Conservation (phyloP, 129 eudicot species). For the Escallonia rubra region DNA sequence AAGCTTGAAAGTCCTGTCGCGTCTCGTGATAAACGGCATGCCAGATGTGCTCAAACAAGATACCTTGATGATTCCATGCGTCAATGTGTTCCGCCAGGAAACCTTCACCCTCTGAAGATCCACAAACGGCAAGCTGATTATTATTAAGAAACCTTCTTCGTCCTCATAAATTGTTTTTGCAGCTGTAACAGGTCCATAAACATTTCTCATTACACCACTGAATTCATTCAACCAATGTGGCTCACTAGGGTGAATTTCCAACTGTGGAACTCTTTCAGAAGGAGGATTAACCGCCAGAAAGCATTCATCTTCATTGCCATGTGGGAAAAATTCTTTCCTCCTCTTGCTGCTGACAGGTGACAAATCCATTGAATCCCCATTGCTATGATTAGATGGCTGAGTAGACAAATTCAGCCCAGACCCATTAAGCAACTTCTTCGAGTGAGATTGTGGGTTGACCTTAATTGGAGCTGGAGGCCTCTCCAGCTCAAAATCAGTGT, state of each 20-base stretch:
- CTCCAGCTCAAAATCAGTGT: constrained; percentile 72
- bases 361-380: constrained; percentile 60
- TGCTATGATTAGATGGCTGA: constrained; percentile 45
- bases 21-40: constrained; percentile 66
- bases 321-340: constrained; percentile 55
- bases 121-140: constrained; percentile 79
- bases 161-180: constrained; percentile 86
- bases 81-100: constrained; percentile 82
- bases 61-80: constrained; percentile 81
- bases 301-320: constrained; percentile 56
- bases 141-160: constrained; percentile 60
- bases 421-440: constrained; percentile 68
- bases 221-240: constrained; percentile 69
- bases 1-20: constrained; percentile 69
- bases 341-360: constrained; percentile 63
- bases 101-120: constrained; percentile 85
- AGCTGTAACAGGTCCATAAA: constrained; percentile 81
- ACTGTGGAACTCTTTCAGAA: constrained; percentile 35
- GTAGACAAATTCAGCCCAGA: constrained; percentile 68
- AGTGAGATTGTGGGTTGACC: constrained; percentile 30
- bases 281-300: constrained; percentile 46
- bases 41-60: constrained; percentile 72
- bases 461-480: constrained; percentile 33
- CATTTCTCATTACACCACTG: constrained; percentile 66
- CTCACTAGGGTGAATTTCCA: constrained; percentile 57